Conservation (phyloP, 495 filamentous ascomycete genomes). For the Diplogelasinospora grovesii region DNA sequence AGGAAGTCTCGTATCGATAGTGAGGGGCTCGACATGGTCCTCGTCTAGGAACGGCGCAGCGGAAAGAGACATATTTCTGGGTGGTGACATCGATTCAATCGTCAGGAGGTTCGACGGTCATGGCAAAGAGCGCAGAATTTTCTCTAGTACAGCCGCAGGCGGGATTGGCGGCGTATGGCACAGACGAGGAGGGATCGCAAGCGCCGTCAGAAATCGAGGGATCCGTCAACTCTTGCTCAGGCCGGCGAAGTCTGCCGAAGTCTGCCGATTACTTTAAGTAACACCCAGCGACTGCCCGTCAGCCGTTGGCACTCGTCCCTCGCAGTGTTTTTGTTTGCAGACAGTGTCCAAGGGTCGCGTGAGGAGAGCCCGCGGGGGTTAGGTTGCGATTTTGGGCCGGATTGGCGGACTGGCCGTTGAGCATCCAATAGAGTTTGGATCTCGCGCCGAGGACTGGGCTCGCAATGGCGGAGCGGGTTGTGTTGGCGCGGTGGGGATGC, state of each 20-base stretch:
- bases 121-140: conserved; percentile 14
- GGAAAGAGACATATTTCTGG: conserved; percentile 13
- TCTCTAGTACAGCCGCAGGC: not conserved
- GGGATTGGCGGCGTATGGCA: not conserved
- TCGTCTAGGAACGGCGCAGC: conserved; percentile 16
- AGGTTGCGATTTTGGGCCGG: conserved; percentile 13
- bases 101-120: conserved; percentile 19
- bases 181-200: not conserved
- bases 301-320: too few species aligned
- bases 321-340: conserved; percentile 6
- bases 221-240: too few species aligned
- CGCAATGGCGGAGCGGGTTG: not conserved
- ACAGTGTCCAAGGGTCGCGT: conserved; percentile 11
- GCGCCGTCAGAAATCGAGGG: too few species aligned
- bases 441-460: not conserved
- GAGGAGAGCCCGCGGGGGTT: conserved; percentile 17
- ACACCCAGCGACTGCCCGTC: too few species aligned
- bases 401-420: conserved; percentile 4
- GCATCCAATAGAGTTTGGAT: conserved; percentile 10
- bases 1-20: conserved; percentile 21
- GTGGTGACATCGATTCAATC: conserved; percentile 7
- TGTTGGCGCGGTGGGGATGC: not conserved
- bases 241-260: conserved; percentile 1
- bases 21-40: conserved; percentile 19
- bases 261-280: not conserved